Conservation (phyloP, 2,329 filamentous ascomycete species). For the Colletotrichum destructivum region DNA sequence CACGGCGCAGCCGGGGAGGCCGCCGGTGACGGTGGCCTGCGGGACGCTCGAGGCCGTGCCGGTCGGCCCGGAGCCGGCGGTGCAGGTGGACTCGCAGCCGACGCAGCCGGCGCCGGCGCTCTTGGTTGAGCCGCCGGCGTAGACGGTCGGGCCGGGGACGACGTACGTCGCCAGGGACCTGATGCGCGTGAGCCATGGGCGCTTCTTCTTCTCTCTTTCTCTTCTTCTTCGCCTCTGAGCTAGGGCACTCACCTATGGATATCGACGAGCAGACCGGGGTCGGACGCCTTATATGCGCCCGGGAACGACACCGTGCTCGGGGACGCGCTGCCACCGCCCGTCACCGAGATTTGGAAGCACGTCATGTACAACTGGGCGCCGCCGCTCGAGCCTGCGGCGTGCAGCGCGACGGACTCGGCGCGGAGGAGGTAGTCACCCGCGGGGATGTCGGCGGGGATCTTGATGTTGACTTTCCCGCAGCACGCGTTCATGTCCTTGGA, state of each 20-base stretch:
- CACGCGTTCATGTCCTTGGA: slow-evolving; percentile 41
- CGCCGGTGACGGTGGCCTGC: slow-evolving; percentile 28
- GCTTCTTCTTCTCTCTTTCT: too few species aligned
- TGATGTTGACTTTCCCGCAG: slow-evolving; percentile 37
- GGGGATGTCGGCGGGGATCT: slow-evolving; percentile 62
- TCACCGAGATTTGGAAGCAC: slow-evolving; percentile 48
- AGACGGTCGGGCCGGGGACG: slow-evolving; percentile 61
- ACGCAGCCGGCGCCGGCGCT: slow-evolving; percentile 56
- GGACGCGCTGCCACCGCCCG: slow-evolving; percentile 46
- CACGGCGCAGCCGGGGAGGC: slow-evolving; percentile 34
- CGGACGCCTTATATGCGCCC: slow-evolving; percentile 44
- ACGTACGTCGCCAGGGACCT: slow-evolving; percentile 54
- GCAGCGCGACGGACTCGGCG: slow-evolving; percentile 68
- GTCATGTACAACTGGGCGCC: slow-evolving; percentile 57
- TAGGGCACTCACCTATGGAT: slow-evolving; percentile 54
- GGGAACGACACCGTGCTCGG: slow-evolving; percentile 45
- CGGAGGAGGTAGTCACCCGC: slow-evolving; percentile 69
- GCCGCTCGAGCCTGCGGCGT: slow-evolving; percentile 54
- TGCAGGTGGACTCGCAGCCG: slow-evolving; percentile 58
- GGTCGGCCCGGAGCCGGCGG: slow-evolving; percentile 50
- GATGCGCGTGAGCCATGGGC: neutral
- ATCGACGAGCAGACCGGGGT: slow-evolving; percentile 64
- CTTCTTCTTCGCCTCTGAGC: too few species aligned
- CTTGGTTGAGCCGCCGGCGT: slow-evolving; percentile 58
- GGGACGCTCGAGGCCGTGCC: slow-evolving; percentile 46